Base-by-base conservation (phyloP, 2,329 filamentous ascomycete species). In the Coleophoma eucalyptorum region DNA sequence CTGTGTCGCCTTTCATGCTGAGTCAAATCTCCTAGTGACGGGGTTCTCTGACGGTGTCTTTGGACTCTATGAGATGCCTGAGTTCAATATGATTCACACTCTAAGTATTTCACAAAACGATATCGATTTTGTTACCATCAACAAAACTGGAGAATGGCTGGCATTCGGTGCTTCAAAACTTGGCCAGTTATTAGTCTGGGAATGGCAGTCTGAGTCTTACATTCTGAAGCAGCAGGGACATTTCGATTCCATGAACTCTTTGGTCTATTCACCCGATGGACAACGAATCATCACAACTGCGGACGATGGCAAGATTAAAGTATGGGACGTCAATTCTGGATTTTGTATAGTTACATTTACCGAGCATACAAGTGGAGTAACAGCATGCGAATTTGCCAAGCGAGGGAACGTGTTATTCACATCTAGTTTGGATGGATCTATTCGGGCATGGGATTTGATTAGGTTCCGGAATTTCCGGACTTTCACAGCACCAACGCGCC, bases 141-240 rank as follows among this genome's bases (percentile, higher is more conserved):
- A 97, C 72, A 88, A 89, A 67, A 89, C 87, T 32, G 94, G 94
- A 48, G 93, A 97, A 72, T 99, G 94, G 94, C 75, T 99, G 19
- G 95, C 95, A 0, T 97, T 99, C 67, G 94, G 93, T 13, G 94
- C 95, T 0, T 96, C 94, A 2, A 95, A 95, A 62, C 79, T 96
- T 5, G 95, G 95, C 1, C 94, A 99, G 66, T 77, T 99, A n/a
- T 74, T 99, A 4, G 94, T 99, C 4, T 99, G 94, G 94, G 94
- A 99, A 68, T 99, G 95, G 92, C 93, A 97, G 67, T 99, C 94
- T 0, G 95, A 99, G 69, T 97, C 93, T 5, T 99, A 99, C 69
- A 95, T 99, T 52, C 76, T 99, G 44, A 99, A 99, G 71, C 94
- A 99, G 65, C 94, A 97, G 69, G 94, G 93, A 0, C 94, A 99